Conservation (phyloP, 2,329 filamentous ascomycete species). For the Colletotrichum sp. region DNA sequence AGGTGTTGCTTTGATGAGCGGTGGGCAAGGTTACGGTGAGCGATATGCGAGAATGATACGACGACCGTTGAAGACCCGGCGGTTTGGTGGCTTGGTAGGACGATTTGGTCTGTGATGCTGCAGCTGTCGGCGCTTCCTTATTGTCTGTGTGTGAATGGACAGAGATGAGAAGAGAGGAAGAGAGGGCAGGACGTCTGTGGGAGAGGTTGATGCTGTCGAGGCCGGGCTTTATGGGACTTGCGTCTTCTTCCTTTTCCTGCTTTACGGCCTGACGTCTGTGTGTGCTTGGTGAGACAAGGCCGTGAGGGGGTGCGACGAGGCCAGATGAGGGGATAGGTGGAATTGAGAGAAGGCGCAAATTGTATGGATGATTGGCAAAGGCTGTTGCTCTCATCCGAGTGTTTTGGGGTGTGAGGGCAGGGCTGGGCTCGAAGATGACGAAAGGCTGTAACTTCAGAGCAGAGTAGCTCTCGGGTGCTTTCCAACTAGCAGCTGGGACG, state of each 20-base stretch:
- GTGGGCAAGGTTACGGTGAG: background rate
- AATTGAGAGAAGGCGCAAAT: background rate
- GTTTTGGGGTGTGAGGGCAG: background rate
- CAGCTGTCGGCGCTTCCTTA: background rate
- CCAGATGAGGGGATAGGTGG: background rate
- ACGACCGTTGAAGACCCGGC: conserved; percentile 5
- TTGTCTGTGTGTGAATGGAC: background rate
- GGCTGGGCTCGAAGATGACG: conserved; percentile 7
- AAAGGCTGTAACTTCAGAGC: background rate
- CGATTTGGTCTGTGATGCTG: conserved; percentile 9
- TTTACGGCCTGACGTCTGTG: conserved; percentile 6
- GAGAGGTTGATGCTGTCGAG: background rate
- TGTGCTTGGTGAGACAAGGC: conserved; percentile 12
- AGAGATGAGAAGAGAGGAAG: background rate
- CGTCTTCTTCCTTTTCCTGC: background rate
- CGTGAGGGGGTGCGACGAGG: conserved; percentile 5
- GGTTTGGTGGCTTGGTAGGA: background rate
- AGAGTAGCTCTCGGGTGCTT: background rate
- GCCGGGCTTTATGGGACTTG: conserved; percentile 15
- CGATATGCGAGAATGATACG: background rate
- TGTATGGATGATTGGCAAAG: background rate
- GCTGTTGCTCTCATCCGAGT: background rate
- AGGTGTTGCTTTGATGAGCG: background rate
- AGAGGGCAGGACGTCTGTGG: conserved; percentile 2
- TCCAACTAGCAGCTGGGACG: background rate